A percentile compares a stretch with the other conserved stretches of the same genome.
Conservation (phyloP, 768 basidiomycete genomes). For the Roridomyces roridus region DNA sequence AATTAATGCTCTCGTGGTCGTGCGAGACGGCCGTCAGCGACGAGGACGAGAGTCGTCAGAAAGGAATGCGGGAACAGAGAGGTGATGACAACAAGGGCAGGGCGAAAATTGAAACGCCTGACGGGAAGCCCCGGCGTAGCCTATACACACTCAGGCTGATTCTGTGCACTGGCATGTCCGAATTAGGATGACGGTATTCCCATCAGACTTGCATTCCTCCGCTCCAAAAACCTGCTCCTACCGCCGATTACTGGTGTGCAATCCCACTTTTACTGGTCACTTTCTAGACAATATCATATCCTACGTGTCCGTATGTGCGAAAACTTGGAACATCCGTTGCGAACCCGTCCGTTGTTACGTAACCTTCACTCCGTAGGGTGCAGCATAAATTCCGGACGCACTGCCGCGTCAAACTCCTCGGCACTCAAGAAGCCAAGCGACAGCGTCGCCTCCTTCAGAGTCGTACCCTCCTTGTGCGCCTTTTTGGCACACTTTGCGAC, state of each 20-base stretch:
- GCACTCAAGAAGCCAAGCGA: conserved; percentile 82
- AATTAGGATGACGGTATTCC: not conserved
- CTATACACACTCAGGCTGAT: too few species aligned
- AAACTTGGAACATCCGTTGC: not conserved
- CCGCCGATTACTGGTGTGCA: too few species aligned
- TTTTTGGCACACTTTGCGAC: conserved; percentile 99
- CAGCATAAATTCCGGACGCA: conserved; percentile 91
- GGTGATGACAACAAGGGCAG: conserved; percentile 14
- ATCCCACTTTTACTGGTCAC: too few species aligned
- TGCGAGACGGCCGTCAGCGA: conserved; percentile 30
- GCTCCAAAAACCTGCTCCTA: too few species aligned
- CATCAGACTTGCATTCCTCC: too few species aligned
- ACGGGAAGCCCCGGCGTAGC: too few species aligned
- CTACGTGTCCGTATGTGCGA: not conserved
- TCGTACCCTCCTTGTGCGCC: conserved; percentile 98
- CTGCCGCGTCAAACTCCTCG: conserved; percentile 95
- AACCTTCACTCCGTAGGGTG: conserved; percentile 46
- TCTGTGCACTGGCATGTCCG: too few species aligned
- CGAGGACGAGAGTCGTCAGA: conserved; percentile 15
- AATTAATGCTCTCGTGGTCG: conserved; percentile 40
- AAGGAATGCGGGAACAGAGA: not conserved
- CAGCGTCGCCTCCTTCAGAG: conserved; percentile 94
- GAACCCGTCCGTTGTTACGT: not conserved
- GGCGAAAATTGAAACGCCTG: not conserved
- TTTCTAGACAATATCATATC: not conserved